These are phyloP conservation scores for Strobilomyces echinocephalus DNA, from an alignment of 768 basidiomycete genomes.

Conservation along the genomic window DNA sequence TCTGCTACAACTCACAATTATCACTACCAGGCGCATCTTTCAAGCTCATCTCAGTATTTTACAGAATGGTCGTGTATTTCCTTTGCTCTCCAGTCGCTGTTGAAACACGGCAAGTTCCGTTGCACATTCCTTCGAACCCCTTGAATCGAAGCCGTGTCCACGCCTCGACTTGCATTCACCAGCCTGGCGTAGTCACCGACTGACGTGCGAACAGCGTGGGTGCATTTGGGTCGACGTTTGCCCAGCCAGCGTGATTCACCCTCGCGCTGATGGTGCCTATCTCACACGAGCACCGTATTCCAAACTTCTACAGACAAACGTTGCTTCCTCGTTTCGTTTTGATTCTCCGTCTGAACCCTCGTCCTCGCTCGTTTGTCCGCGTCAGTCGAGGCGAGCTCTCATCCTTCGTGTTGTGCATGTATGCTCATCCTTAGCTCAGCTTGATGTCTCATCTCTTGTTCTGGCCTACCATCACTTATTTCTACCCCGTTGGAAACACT, in stretches of 20 bases:
- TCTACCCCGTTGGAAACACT: conserved; percentile 59
- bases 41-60: conserved; percentile 24
- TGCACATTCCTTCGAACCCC: not conserved
- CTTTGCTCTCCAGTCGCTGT: not conserved
- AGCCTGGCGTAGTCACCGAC: no score
- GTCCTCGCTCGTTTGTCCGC: not conserved
- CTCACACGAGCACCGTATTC: not conserved
- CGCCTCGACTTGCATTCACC: no score
- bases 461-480: conserved; percentile 32
- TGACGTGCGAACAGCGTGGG: no score
- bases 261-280: not conserved
- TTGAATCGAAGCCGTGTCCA: no score
- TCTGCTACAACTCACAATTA: conserved; percentile 9
- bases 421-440: not conserved
- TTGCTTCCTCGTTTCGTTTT: not conserved
- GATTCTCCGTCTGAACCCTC: conserved; percentile 1
- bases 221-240: not conserved
- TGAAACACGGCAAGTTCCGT: not conserved
- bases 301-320: not conserved
- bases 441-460: conserved; percentile 16
- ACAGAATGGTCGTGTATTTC: conserved; percentile 24
- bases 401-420: no score
- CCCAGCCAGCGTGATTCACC: not conserved
- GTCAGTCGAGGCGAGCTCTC: not conserved
- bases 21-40: conserved; percentile 14